Conservation (phyloP, 169 alveolate species). For the Eimeria praecox region DNA sequence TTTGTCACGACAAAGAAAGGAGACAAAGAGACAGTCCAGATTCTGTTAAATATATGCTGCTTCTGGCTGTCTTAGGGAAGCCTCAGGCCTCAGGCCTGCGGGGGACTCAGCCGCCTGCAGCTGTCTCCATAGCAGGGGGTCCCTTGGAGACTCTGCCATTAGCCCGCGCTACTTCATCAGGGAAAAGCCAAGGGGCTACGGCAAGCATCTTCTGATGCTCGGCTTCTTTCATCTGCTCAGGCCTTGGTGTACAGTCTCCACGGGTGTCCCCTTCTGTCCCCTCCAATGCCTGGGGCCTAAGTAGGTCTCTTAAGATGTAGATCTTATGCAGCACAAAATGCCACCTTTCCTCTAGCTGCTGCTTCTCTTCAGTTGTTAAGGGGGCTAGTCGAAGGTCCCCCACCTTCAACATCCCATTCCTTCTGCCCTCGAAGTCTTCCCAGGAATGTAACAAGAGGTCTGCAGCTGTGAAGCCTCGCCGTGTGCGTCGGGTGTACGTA, state of each 20-base stretch:
- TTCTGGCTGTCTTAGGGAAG: neutral
- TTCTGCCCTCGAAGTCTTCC: slow-evolving; percentile 48
- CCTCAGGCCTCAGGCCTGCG: neutral
- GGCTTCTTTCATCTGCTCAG: neutral
- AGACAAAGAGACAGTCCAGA: neutral
- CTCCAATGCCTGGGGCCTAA: neutral
- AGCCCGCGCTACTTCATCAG: slow-evolving; percentile 19
- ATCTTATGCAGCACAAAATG: slow-evolving; percentile 70
- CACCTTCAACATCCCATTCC: slow-evolving; percentile 19
- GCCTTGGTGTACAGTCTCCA: slow-evolving; percentile 52
- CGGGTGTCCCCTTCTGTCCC: neutral
- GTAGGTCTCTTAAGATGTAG: slow-evolving; percentile 29
- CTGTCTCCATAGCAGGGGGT: slow-evolving; percentile 17
- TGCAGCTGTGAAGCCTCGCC: slow-evolving; percentile 75
- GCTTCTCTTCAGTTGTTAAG: slow-evolving; percentile 34
- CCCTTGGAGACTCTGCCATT: neutral
- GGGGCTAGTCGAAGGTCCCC: slow-evolving; percentile 79
- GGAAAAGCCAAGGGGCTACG: slow-evolving; percentile 72
- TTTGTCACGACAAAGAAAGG: neutral
- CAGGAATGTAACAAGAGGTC: slow-evolving; percentile 75
- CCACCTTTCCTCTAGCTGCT: slow-evolving; percentile 77
- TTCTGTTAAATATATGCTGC: neutral
- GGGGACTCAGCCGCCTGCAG: neutral
- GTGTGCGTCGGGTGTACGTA: slow-evolving; percentile 38
- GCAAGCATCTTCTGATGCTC: neutral